Percentiles rank a stretch among this genome's conserved stretches.
phyloP scores from a whole-genome alignment of 331 rosid species.

The Quercus phellos region DNA sequence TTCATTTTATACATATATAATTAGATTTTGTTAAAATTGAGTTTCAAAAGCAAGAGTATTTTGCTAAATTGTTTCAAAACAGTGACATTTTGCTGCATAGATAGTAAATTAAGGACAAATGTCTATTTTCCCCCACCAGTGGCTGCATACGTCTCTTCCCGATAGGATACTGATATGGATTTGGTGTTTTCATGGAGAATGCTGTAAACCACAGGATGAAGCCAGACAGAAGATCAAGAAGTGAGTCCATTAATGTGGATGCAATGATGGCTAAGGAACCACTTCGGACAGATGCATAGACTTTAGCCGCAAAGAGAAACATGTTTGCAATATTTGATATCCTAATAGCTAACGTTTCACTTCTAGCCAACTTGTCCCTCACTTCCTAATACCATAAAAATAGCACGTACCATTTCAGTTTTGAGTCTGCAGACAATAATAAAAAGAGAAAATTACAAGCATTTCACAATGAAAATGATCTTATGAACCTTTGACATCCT shows the following conservation, averaged over 20 bases:
- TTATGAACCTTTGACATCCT: slow-evolving; percentile 80
- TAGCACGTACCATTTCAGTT: not conserved
- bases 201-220: slow-evolving; percentile 99
- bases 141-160: slow-evolving; percentile 99
- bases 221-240: slow-evolving; percentile 94
- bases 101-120: no score
- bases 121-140: slow-evolving; percentile 35
- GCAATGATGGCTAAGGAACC: slow-evolving; percentile 96
- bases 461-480: not conserved
- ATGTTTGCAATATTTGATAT: slow-evolving; percentile 85
- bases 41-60: no score
- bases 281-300: slow-evolving; percentile 83
- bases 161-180: slow-evolving; percentile 92
- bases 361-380: slow-evolving; percentile 71
- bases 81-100: no score
- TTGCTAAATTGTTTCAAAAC: no score
- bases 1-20: no score
- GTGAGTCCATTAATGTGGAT: slow-evolving; percentile 82
- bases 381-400: slow-evolving; percentile 62
- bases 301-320: slow-evolving; percentile 86
- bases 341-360: slow-evolving; percentile 90
- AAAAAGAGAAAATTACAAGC: not conserved
- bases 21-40: no score
- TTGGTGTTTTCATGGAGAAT: slow-evolving; percentile 95
- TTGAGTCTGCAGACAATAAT: not conserved